Base-by-base conservation (phyloP, 129 eudicot genomes). In the Calendula officinalis region DNA sequence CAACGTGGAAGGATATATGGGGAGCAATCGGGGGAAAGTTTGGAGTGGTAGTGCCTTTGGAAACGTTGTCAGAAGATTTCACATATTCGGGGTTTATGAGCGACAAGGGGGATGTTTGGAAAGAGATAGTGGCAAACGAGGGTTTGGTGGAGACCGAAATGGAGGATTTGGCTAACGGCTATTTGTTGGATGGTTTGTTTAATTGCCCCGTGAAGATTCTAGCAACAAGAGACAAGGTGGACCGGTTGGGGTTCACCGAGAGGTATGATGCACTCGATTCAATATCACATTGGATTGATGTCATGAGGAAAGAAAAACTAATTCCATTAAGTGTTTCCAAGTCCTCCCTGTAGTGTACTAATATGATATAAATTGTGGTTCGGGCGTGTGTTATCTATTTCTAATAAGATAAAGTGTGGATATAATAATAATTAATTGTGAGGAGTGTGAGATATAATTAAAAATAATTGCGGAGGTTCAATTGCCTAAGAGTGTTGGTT, bases 1-100 rank as follows among this genome's bases (percentile, higher is more conserved):
- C 80, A 70, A 78, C 82, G n/a, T 91, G 95, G 97, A 91, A 80
- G 78, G 86, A 84, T 27, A 78, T 87, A 15, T 91, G 97, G 97
- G 72, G 68, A 0, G 78, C 67, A 8, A 87, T 91, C 0, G 97
- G 90, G 13, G 46, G 42, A 3, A 87, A 84, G 70, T 70, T 91
- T 8, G 94, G 94, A 43, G 75, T 72, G 8, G 48, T 33, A 1
- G 80, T 71, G 62, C 74, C 76, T 12, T 76, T 13, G 35, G 64
- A 80, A 3, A 67, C 60, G 80, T 84, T 84, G 3, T 75, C 79
- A 1, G 75, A 56, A 41, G 84, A 87, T 22, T 80, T 84, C 51
- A 8, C 42, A 33, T 87, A 56, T 64, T 62, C 88, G 0, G 46
- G 35, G 62, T 80, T 62, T 5, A 87, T 91, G 98, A 74, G 69